phyloP scores from a whole-genome alignment of 352 stramenopile species.

The Phytophthora europaea region DNA sequence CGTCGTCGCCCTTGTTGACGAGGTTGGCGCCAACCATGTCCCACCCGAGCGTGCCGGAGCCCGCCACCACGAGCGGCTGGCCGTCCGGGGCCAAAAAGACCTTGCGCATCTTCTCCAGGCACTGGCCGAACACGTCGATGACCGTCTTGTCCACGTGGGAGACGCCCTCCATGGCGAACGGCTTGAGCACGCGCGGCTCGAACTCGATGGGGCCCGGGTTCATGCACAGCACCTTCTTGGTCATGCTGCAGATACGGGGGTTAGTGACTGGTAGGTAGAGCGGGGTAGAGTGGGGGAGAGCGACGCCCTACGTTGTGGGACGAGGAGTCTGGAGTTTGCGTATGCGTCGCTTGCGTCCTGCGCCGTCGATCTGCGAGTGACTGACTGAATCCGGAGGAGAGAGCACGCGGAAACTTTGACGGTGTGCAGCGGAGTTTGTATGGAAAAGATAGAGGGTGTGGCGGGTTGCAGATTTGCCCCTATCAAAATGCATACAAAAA shows the following conservation, averaged over 20 bases:
- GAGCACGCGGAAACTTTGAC: neutral
- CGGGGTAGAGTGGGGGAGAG: neutral
- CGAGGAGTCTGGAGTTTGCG: neutral
- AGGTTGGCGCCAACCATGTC: conserved; percentile 88
- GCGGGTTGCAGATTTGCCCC: conserved; percentile 16
- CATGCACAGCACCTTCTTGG: conserved; percentile 83
- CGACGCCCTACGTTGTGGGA: neutral
- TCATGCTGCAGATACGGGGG: conserved; percentile 48
- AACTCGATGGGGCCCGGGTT: conserved; percentile 89
- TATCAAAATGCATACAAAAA: conserved; percentile 31
- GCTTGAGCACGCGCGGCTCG: conserved; percentile 75
- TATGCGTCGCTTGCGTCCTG: conserved; percentile 21
- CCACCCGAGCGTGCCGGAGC: conserved; percentile 79
- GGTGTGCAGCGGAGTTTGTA: neutral
- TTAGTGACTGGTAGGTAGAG: no score
- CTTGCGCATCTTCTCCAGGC: conserved; percentile 86
- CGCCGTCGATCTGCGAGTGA: conserved; percentile 30
- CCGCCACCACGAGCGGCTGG: conserved; percentile 74
- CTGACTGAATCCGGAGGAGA: neutral
- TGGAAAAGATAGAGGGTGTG: conserved; percentile 5
- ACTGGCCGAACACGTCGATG: conserved; percentile 81
- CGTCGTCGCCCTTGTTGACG: conserved; percentile 68
- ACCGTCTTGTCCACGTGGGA: conserved; percentile 85
- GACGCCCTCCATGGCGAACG: conserved; percentile 79
- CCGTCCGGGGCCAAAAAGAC: conserved; percentile 77